Evolutionary conservation across 768 basidiomycete genomes (phyloP).

Genomic region (Pulveroboletus sp.): DNA sequence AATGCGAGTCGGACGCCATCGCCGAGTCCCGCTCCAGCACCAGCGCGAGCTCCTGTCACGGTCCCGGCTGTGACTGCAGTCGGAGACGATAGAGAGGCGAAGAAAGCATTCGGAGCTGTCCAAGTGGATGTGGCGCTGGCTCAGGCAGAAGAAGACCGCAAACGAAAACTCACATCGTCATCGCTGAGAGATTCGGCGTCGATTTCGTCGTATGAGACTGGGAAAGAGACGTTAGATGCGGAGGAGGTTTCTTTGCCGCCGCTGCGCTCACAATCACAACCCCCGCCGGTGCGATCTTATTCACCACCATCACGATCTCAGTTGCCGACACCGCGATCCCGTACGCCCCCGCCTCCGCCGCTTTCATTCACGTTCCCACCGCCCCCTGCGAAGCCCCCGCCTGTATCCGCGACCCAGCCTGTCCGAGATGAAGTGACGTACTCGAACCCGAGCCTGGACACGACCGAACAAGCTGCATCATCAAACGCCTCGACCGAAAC

Average conservation of each 20-base stretch:
- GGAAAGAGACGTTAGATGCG: constrained; percentile 46
- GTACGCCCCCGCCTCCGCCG: not conserved
- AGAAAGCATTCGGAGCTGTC: not conserved
- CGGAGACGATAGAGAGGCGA: not conserved
- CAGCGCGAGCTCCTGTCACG: not conserved
- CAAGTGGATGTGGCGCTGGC: not conserved
- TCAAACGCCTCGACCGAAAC: constrained; percentile 16
- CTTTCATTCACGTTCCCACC: constrained; percentile 14
- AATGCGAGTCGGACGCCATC: constrained; percentile 49
- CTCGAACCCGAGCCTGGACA: not conserved
- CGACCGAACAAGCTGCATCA: not conserved
- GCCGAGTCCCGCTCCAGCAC: constrained; percentile 22
- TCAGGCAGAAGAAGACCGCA: not conserved
- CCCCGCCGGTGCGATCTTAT: not conserved
- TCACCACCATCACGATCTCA: not conserved
- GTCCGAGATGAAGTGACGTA: not conserved
- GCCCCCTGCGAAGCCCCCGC: constrained; percentile 10
- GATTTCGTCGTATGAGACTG: constrained; percentile 64
- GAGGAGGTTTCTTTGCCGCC: constrained; percentile 2
- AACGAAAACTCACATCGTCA: not conserved
- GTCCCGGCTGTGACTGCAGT: not conserved
- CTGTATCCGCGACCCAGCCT: not conserved
- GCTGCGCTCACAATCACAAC: not conserved
- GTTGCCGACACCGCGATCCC: not conserved
- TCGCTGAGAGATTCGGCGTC: constrained; percentile 21